phyloP scores from a whole-genome alignment of 2,329 filamentous ascomycete species.

The Alternaria brassicae region DNA sequence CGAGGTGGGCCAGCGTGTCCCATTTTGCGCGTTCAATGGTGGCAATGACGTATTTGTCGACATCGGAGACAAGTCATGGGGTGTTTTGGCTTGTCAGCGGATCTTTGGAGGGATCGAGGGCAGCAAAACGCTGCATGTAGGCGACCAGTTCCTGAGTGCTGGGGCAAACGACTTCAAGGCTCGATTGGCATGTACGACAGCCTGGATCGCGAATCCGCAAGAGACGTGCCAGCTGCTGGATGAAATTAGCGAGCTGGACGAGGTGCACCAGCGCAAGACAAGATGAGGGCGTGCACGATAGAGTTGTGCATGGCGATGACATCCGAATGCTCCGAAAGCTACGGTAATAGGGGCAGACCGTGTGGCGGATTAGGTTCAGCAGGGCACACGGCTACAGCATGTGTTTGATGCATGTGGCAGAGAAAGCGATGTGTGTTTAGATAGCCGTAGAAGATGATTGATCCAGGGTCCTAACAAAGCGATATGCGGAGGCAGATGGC shows the following conservation, averaged over 20 bases:
- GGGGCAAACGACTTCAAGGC: slow-evolving; percentile 96
- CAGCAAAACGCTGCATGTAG: slow-evolving; percentile 87
- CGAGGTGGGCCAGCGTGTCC: slow-evolving; percentile 70
- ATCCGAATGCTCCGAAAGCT: slow-evolving; percentile 1
- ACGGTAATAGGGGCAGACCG: not conserved
- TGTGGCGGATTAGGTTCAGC: not conserved
- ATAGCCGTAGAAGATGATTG: slow-evolving; percentile 3
- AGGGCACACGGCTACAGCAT: not conserved
- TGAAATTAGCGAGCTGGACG: slow-evolving; percentile 67
- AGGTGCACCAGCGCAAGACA: slow-evolving; percentile 50
- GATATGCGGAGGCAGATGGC: slow-evolving; percentile 4
- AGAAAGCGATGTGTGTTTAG: not conserved
- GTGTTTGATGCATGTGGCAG: not conserved
- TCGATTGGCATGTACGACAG: slow-evolving; percentile 87
- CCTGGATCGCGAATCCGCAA: slow-evolving; percentile 91
- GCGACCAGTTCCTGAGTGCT: slow-evolving; percentile 93
- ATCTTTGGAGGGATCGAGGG: slow-evolving; percentile 82
- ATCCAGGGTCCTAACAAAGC: not conserved
- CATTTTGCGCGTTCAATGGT: slow-evolving; percentile 97
- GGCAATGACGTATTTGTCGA: slow-evolving; percentile 98
- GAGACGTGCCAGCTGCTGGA: slow-evolving; percentile 92
- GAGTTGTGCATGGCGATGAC: slow-evolving; percentile 2
- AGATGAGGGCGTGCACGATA: slow-evolving; percentile 18
- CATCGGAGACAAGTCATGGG: slow-evolving; percentile 97
- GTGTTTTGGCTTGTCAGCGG: slow-evolving; percentile 87